Evolutionary conservation across 2,329 filamentous ascomycete genomes (phyloP).

Genomic region (Exophiala lecanii-corni): DNA sequence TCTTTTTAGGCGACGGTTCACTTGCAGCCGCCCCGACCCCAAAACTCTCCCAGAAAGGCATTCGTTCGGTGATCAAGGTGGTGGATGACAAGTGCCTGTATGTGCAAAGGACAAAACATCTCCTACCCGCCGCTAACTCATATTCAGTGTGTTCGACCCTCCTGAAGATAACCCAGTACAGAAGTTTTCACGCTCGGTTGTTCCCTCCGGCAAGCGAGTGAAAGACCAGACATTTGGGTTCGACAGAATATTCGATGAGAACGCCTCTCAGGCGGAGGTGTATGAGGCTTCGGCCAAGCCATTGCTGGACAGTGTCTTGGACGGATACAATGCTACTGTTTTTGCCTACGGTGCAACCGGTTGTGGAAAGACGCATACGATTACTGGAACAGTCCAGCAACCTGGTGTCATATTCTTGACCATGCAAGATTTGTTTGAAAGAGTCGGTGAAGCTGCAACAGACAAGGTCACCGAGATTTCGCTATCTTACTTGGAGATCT

Average conservation of each 20-base stretch:
- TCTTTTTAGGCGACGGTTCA: constrained; percentile 96
- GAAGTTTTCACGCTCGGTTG: constrained; percentile 74
- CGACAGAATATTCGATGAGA: constrained; percentile 95
- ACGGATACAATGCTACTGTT: constrained; percentile 97
- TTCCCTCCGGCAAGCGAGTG: constrained; percentile 80
- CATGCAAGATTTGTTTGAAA: constrained; percentile 98
- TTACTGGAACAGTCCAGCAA: constrained; percentile 83
- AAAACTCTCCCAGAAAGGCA: constrained; percentile 78
- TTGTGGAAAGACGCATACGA: constrained; percentile 98
- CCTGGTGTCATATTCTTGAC: constrained; percentile 98
- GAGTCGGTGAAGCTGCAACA: constrained; percentile 77
- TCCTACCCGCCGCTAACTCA: background rate
- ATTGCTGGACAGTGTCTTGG: constrained; percentile 89
- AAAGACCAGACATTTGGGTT: constrained; percentile 98
- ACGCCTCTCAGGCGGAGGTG: constrained; percentile 83
- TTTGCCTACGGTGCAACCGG: constrained; percentile 98
- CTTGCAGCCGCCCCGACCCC: constrained; percentile 81
- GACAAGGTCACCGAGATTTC: constrained; percentile 89
- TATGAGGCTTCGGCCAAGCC: constrained; percentile 88
- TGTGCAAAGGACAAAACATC: constrained; percentile 34
- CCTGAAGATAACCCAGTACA: constrained; percentile 92
- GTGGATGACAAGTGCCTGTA: constrained; percentile 95
- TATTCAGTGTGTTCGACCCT: constrained; percentile 81
- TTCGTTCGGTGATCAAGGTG: constrained; percentile 90
- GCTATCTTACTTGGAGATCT: constrained; percentile 94